These are phyloP conservation scores for Ceratocystis ficicola DNA, from an alignment of 2,329 filamentous ascomycete genomes.

Conservation along the genomic window DNA sequence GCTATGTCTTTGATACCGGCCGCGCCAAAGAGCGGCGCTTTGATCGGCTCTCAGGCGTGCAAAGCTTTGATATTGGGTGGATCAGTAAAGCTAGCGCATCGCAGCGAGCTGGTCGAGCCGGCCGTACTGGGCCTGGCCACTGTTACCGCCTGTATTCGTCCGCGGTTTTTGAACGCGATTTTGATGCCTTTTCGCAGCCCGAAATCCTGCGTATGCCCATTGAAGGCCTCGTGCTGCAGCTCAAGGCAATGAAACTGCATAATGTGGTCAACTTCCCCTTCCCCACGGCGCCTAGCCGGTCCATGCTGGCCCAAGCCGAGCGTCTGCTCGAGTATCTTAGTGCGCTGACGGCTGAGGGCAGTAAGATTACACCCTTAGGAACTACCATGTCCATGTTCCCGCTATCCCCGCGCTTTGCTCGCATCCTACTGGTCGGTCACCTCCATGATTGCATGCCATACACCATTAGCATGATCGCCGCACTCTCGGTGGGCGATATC, in stretches of 20 bases:
- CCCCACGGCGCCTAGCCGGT: conserved; percentile 71
- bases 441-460: conserved; percentile 72
- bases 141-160: conserved; percentile 93
- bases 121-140: conserved; percentile 88
- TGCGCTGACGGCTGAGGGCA: conserved; percentile 56
- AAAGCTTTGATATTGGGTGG: conserved; percentile 91
- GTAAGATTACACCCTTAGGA: conserved; percentile 63
- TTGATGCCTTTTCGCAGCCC: conserved; percentile 71
- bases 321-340: conserved; percentile 75
- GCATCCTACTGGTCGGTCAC: conserved; percentile 82
- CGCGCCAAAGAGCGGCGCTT: conserved; percentile 86
- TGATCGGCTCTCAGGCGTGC: conserved; percentile 76
- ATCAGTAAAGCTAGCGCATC: conserved; percentile 94
- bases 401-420: conserved; percentile 76
- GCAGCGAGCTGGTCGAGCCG: conserved; percentile 84
- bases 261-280: conserved; percentile 92
- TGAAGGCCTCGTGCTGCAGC: conserved; percentile 80
- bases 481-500: conserved; percentile 74
- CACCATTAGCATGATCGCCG: conserved; percentile 77
- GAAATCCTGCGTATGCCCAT: conserved; percentile 86
- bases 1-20: conserved; percentile 92
- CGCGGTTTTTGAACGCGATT: conserved; percentile 83
- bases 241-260: conserved; percentile 88
- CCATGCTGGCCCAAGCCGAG: conserved; percentile 70
- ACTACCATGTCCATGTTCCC: conserved; percentile 79